Evolutionary conservation across 140 eudicot genomes (phyloP).

Genomic region (Flaveria floridana): DNA sequence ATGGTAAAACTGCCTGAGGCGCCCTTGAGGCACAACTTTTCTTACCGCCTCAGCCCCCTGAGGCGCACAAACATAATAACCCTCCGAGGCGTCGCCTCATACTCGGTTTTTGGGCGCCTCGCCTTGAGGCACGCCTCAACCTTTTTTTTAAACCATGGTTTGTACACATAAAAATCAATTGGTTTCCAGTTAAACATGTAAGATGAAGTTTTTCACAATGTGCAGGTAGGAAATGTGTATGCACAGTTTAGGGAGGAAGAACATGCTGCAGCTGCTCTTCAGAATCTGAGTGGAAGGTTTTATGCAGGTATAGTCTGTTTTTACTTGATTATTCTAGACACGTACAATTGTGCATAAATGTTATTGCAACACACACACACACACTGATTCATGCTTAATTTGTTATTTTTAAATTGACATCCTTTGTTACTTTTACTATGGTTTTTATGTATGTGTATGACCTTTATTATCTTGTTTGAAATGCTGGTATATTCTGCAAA

Average conservation of each 20-base stretch:
- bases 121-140: no score
- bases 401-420: background rate
- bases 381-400: background rate
- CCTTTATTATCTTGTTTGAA: background rate
- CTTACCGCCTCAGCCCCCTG: no score
- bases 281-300: slow-evolving; percentile 81
- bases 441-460: background rate
- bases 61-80: no score
- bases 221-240: slow-evolving; percentile 90
- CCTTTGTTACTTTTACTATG: background rate
- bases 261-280: slow-evolving; percentile 83
- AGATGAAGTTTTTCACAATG: background rate
- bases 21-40: no score
- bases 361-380: background rate
- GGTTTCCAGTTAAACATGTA: background rate
- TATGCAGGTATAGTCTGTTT: slow-evolving; percentile 24
- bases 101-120: no score
- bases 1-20: no score
- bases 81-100: no score
- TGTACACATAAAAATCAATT: background rate
- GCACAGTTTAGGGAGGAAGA: slow-evolving; percentile 98
- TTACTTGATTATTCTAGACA: background rate
- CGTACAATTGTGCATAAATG: background rate
- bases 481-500: background rate
- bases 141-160: no score